phyloP scores from a whole-genome alignment of 176 grass and related monocot genomes.

The Aechmea fasciata region DNA sequence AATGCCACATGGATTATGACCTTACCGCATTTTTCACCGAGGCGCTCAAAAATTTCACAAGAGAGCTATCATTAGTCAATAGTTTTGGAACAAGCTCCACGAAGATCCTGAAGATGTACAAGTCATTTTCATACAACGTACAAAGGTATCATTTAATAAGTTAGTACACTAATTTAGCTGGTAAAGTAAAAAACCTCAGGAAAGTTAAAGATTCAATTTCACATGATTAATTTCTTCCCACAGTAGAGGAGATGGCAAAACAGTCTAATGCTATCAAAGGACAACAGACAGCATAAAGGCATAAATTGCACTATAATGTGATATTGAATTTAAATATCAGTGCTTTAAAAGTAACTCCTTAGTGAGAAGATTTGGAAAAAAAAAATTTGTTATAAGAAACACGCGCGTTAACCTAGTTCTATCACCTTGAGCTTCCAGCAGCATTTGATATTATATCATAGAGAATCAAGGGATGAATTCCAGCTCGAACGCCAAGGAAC shows the following conservation, averaged over 20 bases:
- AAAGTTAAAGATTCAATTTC: background rate
- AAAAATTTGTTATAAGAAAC: background rate
- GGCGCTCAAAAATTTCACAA: constrained; percentile 42
- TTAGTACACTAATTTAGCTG: too few species aligned
- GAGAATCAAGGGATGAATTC: constrained; percentile 89
- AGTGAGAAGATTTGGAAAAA: background rate
- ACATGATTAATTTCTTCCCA: background rate
- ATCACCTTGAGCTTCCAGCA: constrained; percentile 87
- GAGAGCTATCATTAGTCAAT: constrained; percentile 43
- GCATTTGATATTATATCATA: constrained; percentile 98
- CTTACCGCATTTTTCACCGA: constrained; percentile 62
- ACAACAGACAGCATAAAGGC: too few species aligned
- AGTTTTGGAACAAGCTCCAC: constrained; percentile 79
- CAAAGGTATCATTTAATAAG: too few species aligned
- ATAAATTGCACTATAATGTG: too few species aligned
- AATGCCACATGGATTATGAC: background rate
- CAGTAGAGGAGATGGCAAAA: background rate
- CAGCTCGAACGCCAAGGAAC: constrained; percentile 89
- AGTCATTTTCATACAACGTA: background rate
- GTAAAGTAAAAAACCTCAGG: background rate
- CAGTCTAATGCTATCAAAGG: background rate
- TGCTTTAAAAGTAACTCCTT: too few species aligned
- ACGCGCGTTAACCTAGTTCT: background rate
- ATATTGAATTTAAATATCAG: too few species aligned
- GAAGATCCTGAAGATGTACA: constrained; percentile 50